Percentiles rank a stretch among this genome's conserved stretches.
phyloP scores from a whole-genome alignment of 441 rosid species.

The Sinapis alba region DNA sequence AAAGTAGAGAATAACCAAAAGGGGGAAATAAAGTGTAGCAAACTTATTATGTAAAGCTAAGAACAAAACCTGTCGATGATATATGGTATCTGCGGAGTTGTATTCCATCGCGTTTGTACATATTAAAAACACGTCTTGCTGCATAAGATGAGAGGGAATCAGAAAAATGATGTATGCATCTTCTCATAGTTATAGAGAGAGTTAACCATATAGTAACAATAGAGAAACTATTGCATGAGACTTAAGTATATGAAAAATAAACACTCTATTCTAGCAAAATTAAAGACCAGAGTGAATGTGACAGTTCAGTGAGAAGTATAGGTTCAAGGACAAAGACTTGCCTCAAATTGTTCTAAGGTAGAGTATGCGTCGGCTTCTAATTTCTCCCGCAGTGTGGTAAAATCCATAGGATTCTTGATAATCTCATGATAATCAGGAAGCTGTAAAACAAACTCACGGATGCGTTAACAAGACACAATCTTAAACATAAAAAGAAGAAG shows the following conservation, averaged over 20 bases:
- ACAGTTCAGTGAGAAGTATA: background rate
- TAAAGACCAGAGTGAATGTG: background rate
- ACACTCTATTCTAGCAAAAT: background rate
- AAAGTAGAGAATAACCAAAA: conserved; percentile 18
- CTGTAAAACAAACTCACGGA: conserved; percentile 37
- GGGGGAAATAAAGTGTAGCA: background rate
- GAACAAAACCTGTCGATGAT: conserved; percentile 58
- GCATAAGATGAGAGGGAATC: conserved; percentile 30
- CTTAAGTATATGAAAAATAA: background rate
- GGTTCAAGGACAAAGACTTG: conserved; percentile 26
- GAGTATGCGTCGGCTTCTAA: conserved; percentile 45
- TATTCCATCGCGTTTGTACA: conserved; percentile 72
- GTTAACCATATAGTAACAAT: background rate
- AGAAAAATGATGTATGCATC: background rate
- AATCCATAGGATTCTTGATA: conserved; percentile 61
- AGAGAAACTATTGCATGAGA: conserved; percentile 8
- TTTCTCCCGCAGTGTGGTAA: conserved; percentile 54
- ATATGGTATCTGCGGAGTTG: conserved; percentile 67
- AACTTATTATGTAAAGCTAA: conserved; percentile 10
- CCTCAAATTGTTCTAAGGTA: conserved; percentile 58
- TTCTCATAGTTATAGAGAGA: background rate
- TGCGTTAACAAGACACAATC: background rate
- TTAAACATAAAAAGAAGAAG: background rate
- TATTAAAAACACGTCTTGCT: conserved; percentile 62
- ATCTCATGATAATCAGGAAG: conserved; percentile 61